These are phyloP conservation scores for Spathaspora sp. DNA, from an alignment of 805 yeast genomes.

Conservation along the genomic window DNA sequence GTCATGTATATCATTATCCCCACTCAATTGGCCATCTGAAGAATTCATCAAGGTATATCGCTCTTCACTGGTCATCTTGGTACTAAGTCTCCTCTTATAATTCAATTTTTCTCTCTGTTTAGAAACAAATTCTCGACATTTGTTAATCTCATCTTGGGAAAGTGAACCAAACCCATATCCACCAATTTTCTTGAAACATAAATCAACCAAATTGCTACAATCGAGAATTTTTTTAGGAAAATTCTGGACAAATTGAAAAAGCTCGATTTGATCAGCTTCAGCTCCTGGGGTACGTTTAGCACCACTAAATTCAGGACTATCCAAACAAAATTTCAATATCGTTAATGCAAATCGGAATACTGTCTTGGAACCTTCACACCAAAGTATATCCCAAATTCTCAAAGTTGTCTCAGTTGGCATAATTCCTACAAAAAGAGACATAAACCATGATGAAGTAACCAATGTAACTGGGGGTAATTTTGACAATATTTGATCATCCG, in stretches of 20 bases:
- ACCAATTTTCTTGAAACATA: constrained; percentile 69
- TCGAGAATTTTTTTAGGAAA: constrained; percentile 70
- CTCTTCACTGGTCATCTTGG: constrained; percentile 39
- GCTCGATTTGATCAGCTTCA: constrained; percentile 41
- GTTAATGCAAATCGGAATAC: constrained; percentile 81
- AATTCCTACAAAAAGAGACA: constrained; percentile 92
- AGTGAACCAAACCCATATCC: constrained; percentile 65
- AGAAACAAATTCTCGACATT: constrained; percentile 75
- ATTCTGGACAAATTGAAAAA: constrained; percentile 83
- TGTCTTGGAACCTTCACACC: constrained; percentile 87
- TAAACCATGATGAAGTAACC: constrained; percentile 96
- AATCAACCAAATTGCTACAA: constrained; percentile 65
- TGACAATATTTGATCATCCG: constrained; percentile 52
- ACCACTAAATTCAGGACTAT: constrained; percentile 55
- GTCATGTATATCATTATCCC: constrained; percentile 36
- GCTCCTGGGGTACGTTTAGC: constrained; percentile 14
- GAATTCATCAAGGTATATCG: constrained; percentile 23
- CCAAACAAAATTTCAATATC: constrained; percentile 62
- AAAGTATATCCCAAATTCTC: constrained; percentile 91
- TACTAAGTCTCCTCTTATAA: constrained; percentile 20
- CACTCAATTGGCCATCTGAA: constrained; percentile 3
- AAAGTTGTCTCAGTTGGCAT: constrained; percentile 85
- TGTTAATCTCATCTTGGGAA: constrained; percentile 77
- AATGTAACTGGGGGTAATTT: constrained; percentile 87
- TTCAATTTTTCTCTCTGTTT: constrained; percentile 48